Conservation (phyloP, 139 green algal species). For the Raphidocelis subcapitata region DNA sequence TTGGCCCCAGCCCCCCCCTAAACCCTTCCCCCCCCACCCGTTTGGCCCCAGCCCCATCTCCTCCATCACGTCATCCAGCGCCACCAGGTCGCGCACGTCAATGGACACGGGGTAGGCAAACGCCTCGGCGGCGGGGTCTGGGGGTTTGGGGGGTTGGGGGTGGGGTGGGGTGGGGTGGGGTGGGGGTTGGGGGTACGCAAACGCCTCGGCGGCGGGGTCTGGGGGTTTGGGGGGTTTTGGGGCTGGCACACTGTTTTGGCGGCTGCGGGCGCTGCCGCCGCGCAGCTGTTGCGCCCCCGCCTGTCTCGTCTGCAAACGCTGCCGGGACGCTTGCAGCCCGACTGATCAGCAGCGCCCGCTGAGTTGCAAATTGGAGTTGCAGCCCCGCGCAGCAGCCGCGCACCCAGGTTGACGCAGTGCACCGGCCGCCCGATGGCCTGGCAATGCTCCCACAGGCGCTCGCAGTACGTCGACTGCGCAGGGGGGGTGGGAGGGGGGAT, state of each 20-base stretch:
- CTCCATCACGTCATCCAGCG: conserved; percentile 94
- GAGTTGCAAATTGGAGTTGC: no score
- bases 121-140: conserved; percentile 94
- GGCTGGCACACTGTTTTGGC: no score
- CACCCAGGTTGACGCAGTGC: conserved; percentile 94
- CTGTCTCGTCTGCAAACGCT: no score
- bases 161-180: not conserved
- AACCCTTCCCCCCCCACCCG: conserved; percentile 69
- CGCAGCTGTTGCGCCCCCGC: no score
- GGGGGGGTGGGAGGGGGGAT: not conserved
- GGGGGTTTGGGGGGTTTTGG: no score
- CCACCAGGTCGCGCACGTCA: conserved; percentile 88
- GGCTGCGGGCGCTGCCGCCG: no score
- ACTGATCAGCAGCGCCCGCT: no score
- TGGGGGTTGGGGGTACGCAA: no score
- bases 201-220: no score
- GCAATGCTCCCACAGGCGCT: conserved; percentile 90
- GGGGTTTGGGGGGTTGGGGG: not conserved
- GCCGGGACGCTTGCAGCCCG: no score
- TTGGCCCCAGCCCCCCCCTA: no score
- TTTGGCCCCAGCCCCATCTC: conserved; percentile 96
- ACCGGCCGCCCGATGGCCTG: conserved; percentile 76
- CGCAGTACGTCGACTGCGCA: conserved; percentile 94
- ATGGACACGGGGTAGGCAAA: conserved; percentile 91
- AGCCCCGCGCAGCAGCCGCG: not conserved